Evolutionary conservation across 306 rosid genomes (phyloP).

Genomic region (Malus orientalis): DNA sequence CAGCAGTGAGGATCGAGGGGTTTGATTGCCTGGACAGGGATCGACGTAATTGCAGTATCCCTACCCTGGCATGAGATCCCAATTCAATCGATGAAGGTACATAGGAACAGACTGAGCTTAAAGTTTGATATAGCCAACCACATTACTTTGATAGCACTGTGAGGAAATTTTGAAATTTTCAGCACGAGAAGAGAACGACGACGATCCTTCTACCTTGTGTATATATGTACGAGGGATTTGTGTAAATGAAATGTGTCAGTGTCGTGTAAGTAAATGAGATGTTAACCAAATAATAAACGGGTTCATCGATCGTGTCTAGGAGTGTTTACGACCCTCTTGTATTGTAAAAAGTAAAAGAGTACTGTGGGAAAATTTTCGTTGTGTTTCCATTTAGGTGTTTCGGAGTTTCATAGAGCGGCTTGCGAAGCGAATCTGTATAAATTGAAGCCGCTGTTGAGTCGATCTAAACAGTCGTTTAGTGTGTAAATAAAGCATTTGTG

Average conservation of each 20-base stretch:
- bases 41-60: constrained; percentile 80
- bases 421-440: constrained; percentile 39
- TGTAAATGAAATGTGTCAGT: constrained; percentile 46
- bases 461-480: background rate
- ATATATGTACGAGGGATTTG: background rate
- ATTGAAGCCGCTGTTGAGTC: constrained; percentile 26
- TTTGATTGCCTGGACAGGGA: constrained; percentile 93
- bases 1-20: constrained; percentile 83
- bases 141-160: constrained; percentile 12
- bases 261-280: constrained; percentile 19
- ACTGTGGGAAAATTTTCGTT: constrained; percentile 15
- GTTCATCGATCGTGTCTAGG: background rate
- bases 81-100: constrained; percentile 7
- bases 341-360: constrained; percentile 28
- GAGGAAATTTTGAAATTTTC: constrained; percentile 39
- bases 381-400: constrained; percentile 12
- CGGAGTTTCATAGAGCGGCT: constrained; percentile 26
- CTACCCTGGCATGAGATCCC: constrained; percentile 56
- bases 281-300: constrained; percentile 25
- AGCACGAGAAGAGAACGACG: background rate
- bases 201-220: constrained; percentile 19
- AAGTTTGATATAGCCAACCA: background rate
- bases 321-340: constrained; percentile 4
- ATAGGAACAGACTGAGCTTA: constrained; percentile 14
- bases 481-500: background rate